Evolutionary conservation across 352 stramenopile genomes (phyloP).

Genomic region (Phytophthora multivora): DNA sequence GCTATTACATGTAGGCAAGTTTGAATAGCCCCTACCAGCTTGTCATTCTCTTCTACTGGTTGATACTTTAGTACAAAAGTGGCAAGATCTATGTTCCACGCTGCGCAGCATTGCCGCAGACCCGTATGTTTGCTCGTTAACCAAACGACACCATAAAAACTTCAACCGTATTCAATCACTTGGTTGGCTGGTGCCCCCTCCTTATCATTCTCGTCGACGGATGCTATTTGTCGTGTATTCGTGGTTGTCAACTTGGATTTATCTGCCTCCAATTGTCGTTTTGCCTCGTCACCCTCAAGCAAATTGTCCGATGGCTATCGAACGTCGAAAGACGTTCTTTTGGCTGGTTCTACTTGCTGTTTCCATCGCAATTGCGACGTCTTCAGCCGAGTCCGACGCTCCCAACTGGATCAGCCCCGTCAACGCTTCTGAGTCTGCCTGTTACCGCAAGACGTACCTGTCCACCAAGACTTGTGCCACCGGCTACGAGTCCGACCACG

Average conservation of each 20-base stretch:
- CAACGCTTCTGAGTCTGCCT: slow-evolving; percentile 34
- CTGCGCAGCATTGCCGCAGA: neutral
- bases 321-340: neutral
- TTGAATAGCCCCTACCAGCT: no score
- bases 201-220: slow-evolving; percentile 10
- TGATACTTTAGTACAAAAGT: no score
- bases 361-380: neutral
- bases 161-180: neutral
- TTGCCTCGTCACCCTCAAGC: neutral
- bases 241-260: neutral
- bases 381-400: slow-evolving; percentile 7
- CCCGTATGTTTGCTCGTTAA: slow-evolving; percentile 4
- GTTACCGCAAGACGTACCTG: slow-evolving; percentile 56
- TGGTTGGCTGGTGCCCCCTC: slow-evolving; percentile 5
- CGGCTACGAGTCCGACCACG: slow-evolving; percentile 20
- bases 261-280: neutral
- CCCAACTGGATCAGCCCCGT: slow-evolving; percentile 37
- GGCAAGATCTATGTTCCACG: no score
- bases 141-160: slow-evolving; percentile 3
- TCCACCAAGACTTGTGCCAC: slow-evolving; percentile 29
- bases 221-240: slow-evolving; percentile 4
- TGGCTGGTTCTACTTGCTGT: slow-evolving; percentile 4
- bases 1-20: no score
- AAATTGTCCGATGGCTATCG: neutral
- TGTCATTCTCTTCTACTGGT: no score